Conservation (phyloP, 768 basidiomycete species). For the Serendipita vermifera region DNA sequence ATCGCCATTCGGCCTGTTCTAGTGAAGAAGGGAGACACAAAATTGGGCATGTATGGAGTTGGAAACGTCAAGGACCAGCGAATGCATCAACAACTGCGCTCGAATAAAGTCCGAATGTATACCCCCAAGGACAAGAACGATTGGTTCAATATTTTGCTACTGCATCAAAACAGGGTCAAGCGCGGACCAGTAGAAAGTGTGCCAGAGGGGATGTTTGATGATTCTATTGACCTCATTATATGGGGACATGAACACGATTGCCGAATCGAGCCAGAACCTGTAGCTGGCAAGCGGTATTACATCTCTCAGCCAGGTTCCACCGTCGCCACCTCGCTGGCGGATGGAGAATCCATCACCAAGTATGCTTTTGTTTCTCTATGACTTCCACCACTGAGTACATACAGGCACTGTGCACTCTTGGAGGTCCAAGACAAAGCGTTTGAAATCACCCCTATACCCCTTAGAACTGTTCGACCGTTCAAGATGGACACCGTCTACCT, state of each 20-base stretch:
- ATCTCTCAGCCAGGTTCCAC: conserved; percentile 93
- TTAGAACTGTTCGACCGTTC: conserved; percentile 90
- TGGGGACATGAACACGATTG: conserved; percentile 99
- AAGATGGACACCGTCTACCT: conserved; percentile 73
- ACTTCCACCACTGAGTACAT: conserved; percentile 5
- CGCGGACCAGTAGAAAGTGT: conserved; percentile 92
- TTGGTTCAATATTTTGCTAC: conserved; percentile 88
- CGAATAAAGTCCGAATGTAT: conserved; percentile 91
- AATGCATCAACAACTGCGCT: conserved; percentile 91
- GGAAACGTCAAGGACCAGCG: conserved; percentile 94
- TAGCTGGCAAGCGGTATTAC: conserved; percentile 81
- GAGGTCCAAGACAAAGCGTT: conserved; percentile 83
- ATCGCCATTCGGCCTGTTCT: conserved; percentile 85
- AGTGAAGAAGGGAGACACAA: conserved; percentile 72
- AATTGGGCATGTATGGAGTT: conserved; percentile 86
- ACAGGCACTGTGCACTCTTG: conserved; percentile 84
- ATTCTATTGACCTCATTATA: conserved; percentile 81
- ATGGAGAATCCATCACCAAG: conserved; percentile 90
- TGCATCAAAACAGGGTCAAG: conserved; percentile 98
- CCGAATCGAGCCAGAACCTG: conserved; percentile 76
- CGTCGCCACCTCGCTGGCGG: conserved; percentile 85
- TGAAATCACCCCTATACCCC: conserved; percentile 66
- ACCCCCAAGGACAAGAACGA: conserved; percentile 82
- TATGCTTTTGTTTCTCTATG: conserved; percentile 21
- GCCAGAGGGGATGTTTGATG: conserved; percentile 95